phyloP scores from a whole-genome alignment of 495 filamentous ascomycete genomes.

The Wilcoxina mikolae region DNA sequence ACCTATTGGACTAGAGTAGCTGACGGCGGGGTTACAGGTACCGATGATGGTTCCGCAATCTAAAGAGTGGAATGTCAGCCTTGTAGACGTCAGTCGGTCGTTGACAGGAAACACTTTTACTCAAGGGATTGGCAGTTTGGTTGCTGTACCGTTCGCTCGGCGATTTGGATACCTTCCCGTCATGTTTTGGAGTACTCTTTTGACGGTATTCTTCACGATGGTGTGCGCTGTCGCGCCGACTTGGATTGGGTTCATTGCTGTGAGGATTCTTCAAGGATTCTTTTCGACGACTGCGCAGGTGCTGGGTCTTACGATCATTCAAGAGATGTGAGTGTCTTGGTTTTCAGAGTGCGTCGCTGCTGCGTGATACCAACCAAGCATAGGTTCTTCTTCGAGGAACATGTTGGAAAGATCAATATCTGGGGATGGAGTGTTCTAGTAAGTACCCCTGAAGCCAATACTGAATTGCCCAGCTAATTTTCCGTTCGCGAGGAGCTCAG shows the following conservation, averaged over 20 bases:
- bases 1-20: not conserved
- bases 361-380: not conserved
- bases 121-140: slow-evolving; percentile 22
- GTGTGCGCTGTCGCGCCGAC: slow-evolving; percentile 16
- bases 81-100: slow-evolving; percentile 16
- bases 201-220: slow-evolving; percentile 20
- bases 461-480: too few species aligned
- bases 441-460: not conserved
- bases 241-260: slow-evolving; percentile 23
- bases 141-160: slow-evolving; percentile 20
- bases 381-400: slow-evolving; percentile 23
- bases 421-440: slow-evolving; percentile 25
- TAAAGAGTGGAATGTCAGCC: slow-evolving; percentile 15
- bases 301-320: slow-evolving; percentile 22
- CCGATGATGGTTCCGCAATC: slow-evolving; percentile 21
- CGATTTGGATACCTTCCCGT: slow-evolving; percentile 22
- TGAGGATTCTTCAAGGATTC: slow-evolving; percentile 21
- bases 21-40: slow-evolving; percentile 8
- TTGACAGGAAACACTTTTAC: slow-evolving; percentile 22
- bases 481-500: too few species aligned
- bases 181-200: slow-evolving; percentile 24
- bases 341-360: not conserved
- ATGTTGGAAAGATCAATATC: slow-evolving; percentile 20
- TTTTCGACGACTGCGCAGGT: slow-evolving; percentile 22
- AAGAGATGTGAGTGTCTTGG: slow-evolving; percentile 17